These are phyloP conservation scores for Hypoxylon sp. DNA, from an alignment of 2,329 filamentous ascomycete species.

Conservation along the genomic window DNA sequence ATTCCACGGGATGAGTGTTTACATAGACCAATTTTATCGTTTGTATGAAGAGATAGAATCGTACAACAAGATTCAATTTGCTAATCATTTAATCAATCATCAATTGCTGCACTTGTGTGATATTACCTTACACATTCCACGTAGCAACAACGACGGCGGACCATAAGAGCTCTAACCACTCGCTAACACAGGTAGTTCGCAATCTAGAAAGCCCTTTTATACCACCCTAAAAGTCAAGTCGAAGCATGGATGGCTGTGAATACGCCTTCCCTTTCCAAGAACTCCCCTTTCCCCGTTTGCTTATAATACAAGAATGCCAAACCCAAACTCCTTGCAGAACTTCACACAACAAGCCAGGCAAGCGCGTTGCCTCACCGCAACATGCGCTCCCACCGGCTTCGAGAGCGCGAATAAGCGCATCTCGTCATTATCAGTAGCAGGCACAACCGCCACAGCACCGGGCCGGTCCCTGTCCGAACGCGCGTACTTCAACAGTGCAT, in stretches of 20 bases:
- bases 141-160: no score
- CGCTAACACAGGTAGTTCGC: no score
- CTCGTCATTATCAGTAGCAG: background rate
- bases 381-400: conserved; percentile 28
- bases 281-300: background rate
- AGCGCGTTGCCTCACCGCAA: conserved; percentile 24
- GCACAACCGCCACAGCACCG: conserved; percentile 12
- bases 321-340: conserved; percentile 26
- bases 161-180: background rate
- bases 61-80: no score
- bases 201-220: no score
- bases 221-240: no score
- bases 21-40: no score
- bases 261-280: background rate
- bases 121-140: no score
- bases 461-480: background rate
- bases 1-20: no score
- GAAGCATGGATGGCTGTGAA: background rate
- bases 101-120: no score
- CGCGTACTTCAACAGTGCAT: background rate
- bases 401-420: conserved; percentile 17
- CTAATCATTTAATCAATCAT: no score
- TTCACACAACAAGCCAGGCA: conserved; percentile 28
- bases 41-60: no score
- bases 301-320: conserved; percentile 24